Evolutionary conservation across 106 monocot genomes (phyloP), one percentile per base, ranked within the genome.

Genomic region (Dendrobium nobile): DNA sequence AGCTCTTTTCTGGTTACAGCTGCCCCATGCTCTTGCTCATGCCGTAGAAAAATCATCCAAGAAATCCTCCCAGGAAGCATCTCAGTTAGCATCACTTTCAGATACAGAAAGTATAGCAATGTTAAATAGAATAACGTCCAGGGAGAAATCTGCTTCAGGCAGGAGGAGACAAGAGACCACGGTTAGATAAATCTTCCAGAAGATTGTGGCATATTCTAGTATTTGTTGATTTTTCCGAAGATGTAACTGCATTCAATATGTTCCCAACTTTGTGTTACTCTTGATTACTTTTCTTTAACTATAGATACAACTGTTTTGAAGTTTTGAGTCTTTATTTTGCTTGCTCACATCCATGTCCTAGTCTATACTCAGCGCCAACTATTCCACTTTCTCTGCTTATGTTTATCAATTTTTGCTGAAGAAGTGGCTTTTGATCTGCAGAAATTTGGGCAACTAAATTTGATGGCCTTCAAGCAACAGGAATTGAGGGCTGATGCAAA

Each of bases 1-100:
- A 84, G 91, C 93, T 28, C 78, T 91, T 8, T 99, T 99, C 85
- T 99, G 99, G 99, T 82, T 95, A 78, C 95, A 95, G 75, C 90
- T 99, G 43, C 99, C 99, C 67, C 88, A 82, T 84, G 99, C 99
- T 77, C 91, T 99, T 85, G 72, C 48, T 54, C 88, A 99, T 84
- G 87, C 82, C 15, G 78, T 91, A 47, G 82, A 91, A 77, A 93
- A 91, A 86, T 85, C 89, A 78, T 64, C 85, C 73, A 87, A 78
- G 16, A 90, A 75, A 84, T 85, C 77, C 80, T 44, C 65, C 82
- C 68, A 78, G 31, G 67, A 86, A 73, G 40, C 73, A 72, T 82
- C 92, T 64, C 44, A 78, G 70, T 77, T 82, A 78, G 19, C n/a
- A 65, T 78, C 77, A 54, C 67, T 80, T 65, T 79, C 91, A 41